Base-by-base conservation (phyloP, 2,329 filamentous ascomycete genomes). In the Ascocoryne sarcoides region DNA sequence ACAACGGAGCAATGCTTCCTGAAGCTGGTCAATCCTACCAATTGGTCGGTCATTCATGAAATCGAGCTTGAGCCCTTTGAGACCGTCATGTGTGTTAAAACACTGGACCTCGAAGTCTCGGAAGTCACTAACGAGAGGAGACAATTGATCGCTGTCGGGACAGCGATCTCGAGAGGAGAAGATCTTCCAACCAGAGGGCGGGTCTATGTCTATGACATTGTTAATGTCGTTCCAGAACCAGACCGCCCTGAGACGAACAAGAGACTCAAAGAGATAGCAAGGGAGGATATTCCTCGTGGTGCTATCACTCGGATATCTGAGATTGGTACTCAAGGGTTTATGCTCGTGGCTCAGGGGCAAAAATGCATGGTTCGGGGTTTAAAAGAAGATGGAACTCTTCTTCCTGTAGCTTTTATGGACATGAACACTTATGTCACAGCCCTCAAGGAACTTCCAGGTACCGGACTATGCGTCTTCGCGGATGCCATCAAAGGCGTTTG, bases 341-440 rank as follows among this genome's bases (percentile, higher is more conserved):
- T 93, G 71, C 80, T 92, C 46, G 84, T 84, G 30, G 88, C 89
- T 0, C 92, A 98, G 59, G 92, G 92, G 1, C 89, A 95, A 57
- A 98, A 98, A 63, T 90, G 88, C 60, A 93, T 98, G 84, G 88
- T 98, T 1, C 75, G 92, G 44, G 92, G 92, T 30, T 71, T 98
- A 3, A 95, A 95, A 60, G 92, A 98, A 61, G 92, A 98, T 58
- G 87, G 89, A 1, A 88, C 84, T 1, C 73, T 96, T 38, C 70
- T 96, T 1, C 92, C 92, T 0, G 90, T 98, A 3, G 92, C 92
- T 0, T 98, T 98, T 58, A 84, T 98, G 71, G 92, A 98, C 57
- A 93, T 95, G 79, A 92, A 86, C 64, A 93, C 85, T 62, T 92
- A 95, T 55, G 86, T 95, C 10, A 85, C 80, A 2, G 78, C 82